These are phyloP conservation scores for Ulota crispa DNA, from an alignment of 225 moss, liverwort and hornwort species.

Conservation along the genomic window DNA sequence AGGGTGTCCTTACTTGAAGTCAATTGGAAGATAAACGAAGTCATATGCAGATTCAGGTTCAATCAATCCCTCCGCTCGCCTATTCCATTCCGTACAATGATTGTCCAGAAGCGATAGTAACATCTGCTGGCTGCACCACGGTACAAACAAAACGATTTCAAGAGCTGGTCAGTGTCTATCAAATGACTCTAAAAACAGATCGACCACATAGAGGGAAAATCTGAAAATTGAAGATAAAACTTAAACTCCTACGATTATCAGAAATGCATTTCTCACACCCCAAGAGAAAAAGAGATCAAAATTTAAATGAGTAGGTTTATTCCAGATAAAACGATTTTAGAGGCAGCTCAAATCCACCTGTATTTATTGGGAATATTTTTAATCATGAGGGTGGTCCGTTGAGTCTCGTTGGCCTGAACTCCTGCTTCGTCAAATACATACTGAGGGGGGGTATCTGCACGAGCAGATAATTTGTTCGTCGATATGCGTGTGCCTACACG, in stretches of 20 bases:
- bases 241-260: not conserved
- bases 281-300: not conserved
- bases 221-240: not conserved
- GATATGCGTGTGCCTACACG: conserved; percentile 65
- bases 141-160: not conserved
- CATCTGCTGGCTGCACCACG: conserved; percentile 75
- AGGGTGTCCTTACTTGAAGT: conserved; percentile 76
- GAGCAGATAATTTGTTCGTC: conserved; percentile 58
- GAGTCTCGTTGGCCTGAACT: conserved; percentile 48
- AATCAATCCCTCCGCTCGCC: conserved; percentile 40
- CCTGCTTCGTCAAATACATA: conserved; percentile 72
- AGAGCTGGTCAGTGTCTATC: not conserved
- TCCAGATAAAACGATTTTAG: not conserved
- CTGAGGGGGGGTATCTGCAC: conserved; percentile 61
- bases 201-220: too few species aligned
- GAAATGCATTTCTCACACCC: not conserved
- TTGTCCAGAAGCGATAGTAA: conserved; percentile 72
- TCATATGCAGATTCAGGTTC: conserved; percentile 91
- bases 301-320: not conserved
- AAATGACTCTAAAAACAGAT: too few species aligned
- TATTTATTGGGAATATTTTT: conserved; percentile 99
- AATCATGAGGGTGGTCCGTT: conserved; percentile 95
- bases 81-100: conserved; percentile 72
- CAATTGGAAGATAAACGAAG: conserved; percentile 95
- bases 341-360: conserved; percentile 45